Base-by-base conservation (phyloP, 2,329 filamentous ascomycete species). In the Aureobasidium lini region DNA sequence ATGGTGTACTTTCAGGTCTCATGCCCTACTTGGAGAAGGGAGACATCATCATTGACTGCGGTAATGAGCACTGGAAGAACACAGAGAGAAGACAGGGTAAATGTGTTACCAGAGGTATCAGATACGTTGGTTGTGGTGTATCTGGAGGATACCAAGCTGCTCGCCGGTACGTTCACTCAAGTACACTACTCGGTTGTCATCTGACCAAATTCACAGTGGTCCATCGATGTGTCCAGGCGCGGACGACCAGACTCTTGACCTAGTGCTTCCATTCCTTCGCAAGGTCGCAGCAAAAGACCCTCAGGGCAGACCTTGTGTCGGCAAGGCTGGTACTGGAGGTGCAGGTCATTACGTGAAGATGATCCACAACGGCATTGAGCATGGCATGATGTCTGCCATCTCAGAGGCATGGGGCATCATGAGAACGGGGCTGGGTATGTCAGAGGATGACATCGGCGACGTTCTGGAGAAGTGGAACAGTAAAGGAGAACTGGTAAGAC, bases 321-420 rank as follows among this genome's bases (percentile, higher is more conserved):
- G 74, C 0, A 76, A 78, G 29, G 77, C 86, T 48, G 86, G 86
- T 0, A 79, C 81, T 1, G 81, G 81, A 0, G 85, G 86, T 1
- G 79, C 81, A 1, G 86, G 86, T 0, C 86, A 89, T 69, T 89
- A 85, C 66, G 84, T 88, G 42, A 89, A 90, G 74, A 89, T 89
- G 85, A 79, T 88, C 4, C 86, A 89, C 68, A 88, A 89, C 63
- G 86, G 85, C 1, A 88, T 89, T 62, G 86, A 89, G 67, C 84
- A 88, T 62, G 86, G 84, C 1, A 87, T 89, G 82, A 81, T 89
- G 74, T 81, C 80, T 57, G 77, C 80, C 0, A 77, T 88, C 6
- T 81, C 80, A 13, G 86, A 89, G 68, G 81, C 82, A 2, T 89
- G 84, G 84, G 77, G 77, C 0, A 77, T 88, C 34, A 82, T 89